A percentile compares a stretch with the other conserved stretches of the same genome.
Evolutionary conservation across 1,139 yeast genomes (phyloP).

Genomic region (Suhomyces maxii): DNA sequence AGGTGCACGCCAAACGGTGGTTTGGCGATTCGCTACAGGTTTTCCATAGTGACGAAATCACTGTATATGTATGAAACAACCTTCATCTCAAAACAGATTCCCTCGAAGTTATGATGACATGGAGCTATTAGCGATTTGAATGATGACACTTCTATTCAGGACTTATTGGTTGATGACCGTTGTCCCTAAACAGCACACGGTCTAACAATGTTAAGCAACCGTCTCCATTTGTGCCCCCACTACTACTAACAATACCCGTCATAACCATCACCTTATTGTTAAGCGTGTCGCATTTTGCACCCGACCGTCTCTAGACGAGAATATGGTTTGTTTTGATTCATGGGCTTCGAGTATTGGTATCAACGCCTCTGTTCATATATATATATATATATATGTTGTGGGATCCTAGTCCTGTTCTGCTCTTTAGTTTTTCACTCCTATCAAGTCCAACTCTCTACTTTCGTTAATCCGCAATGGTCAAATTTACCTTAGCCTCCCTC

Average conservation of each 20-base stretch:
- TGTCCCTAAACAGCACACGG: too few relatives aligned
- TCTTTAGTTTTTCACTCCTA: slow-evolving; percentile 1
- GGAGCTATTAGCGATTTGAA: too few relatives aligned
- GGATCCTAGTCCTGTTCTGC: neutral
- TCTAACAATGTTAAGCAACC: neutral
- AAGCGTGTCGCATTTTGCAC: slow-evolving; percentile 2
- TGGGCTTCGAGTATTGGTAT: slow-evolving; percentile 7
- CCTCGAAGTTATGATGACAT: too few relatives aligned
- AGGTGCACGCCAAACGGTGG: neutral
- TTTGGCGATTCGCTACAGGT: too few relatives aligned
- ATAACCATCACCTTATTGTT: neutral
- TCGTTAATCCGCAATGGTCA: slow-evolving; percentile 15
- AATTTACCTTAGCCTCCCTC: slow-evolving; percentile 12
- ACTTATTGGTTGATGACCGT: too few relatives aligned
- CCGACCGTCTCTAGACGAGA: slow-evolving; percentile 1
- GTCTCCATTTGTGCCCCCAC: neutral
- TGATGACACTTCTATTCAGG: too few relatives aligned
- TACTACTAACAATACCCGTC: neutral
- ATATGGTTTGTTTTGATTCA: neutral
- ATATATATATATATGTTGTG: neutral
- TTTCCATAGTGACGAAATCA: too few relatives aligned
- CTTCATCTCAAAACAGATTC: too few relatives aligned
- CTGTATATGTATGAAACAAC: too few relatives aligned
- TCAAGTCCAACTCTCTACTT: slow-evolving; percentile 19
- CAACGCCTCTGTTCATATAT: slow-evolving; percentile 6